Evolutionary conservation across 2,329 filamentous ascomycete genomes (phyloP).

Genomic region (Trichoderma asperellum): DNA sequence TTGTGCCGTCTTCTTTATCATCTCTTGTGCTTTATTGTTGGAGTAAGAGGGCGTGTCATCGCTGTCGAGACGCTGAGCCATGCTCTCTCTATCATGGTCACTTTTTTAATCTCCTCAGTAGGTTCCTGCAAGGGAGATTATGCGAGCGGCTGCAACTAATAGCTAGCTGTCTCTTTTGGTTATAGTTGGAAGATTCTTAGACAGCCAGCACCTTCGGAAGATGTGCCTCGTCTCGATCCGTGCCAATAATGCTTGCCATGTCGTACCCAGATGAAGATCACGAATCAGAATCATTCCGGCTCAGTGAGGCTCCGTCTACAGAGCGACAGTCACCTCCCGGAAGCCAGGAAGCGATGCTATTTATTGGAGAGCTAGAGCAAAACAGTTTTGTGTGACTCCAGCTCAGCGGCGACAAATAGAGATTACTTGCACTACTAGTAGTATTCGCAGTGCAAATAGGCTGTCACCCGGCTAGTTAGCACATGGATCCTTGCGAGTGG

Average conservation of each 20-base stretch:
- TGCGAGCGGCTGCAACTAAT: conserved; percentile 6
- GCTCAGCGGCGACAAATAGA: neutral
- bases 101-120: neutral
- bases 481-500: neutral
- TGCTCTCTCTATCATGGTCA: neutral
- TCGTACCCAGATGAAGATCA: conserved; percentile 8
- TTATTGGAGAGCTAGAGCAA: conserved; percentile 13
- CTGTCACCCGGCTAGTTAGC: neutral
- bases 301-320: conserved; percentile 11
- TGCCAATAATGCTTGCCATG: conserved; percentile 6
- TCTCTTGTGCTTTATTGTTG: neutral
- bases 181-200: neutral
- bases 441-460: neutral
- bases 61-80: neutral
- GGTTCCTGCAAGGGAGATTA: conserved; percentile 16
- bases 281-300: neutral
- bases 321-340: conserved; percentile 19
- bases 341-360: neutral
- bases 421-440: neutral
- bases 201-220: neutral
- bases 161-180: neutral
- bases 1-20: neutral
- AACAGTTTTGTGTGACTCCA: conserved; percentile 22
- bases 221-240: conserved; percentile 3
- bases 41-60: neutral